A percentile compares a stretch with the other conserved stretches of the same genome.
Conservation (phyloP, 2,329 filamentous ascomycete genomes). For the Xylaria sp. region DNA sequence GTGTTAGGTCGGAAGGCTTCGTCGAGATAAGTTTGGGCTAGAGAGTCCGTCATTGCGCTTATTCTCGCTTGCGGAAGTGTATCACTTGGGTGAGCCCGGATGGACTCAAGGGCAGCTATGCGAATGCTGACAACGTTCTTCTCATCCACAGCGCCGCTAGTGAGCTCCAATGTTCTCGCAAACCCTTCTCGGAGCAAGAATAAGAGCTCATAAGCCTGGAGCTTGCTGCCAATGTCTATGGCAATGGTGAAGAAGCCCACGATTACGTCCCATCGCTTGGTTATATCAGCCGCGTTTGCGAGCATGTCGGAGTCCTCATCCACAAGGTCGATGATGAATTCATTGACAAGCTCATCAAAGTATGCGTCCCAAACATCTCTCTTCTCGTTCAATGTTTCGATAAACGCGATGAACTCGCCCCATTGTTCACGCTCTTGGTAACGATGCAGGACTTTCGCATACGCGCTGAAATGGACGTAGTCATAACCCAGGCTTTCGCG, state of each 20-base stretch:
- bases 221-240: slow-evolving; percentile 42
- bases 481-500: slow-evolving; percentile 47
- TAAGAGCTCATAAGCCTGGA: slow-evolving; percentile 45
- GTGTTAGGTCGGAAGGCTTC: slow-evolving; percentile 41
- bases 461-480: slow-evolving; percentile 47
- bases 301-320: slow-evolving; percentile 42
- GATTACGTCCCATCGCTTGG: slow-evolving; percentile 46
- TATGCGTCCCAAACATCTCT: slow-evolving; percentile 44
- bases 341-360: slow-evolving; percentile 48
- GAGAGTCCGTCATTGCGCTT: slow-evolving; percentile 40
- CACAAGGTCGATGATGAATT: slow-evolving; percentile 43
- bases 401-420: slow-evolving; percentile 45
- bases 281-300: slow-evolving; percentile 45
- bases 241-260: slow-evolving; percentile 44
- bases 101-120: slow-evolving; percentile 42
- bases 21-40: slow-evolving; percentile 45
- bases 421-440: slow-evolving; percentile 42
- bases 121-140: slow-evolving; percentile 43
- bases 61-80: slow-evolving; percentile 41
- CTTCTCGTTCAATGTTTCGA: slow-evolving; percentile 43
- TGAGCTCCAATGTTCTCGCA: slow-evolving; percentile 42
- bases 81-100: slow-evolving; percentile 43
- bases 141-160: slow-evolving; percentile 35
- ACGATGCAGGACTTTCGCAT: slow-evolving; percentile 40
- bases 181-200: slow-evolving; percentile 46